phyloP scores from a whole-genome alignment of 2,329 filamentous ascomycete genomes.

The Zopfia rhizophila region DNA sequence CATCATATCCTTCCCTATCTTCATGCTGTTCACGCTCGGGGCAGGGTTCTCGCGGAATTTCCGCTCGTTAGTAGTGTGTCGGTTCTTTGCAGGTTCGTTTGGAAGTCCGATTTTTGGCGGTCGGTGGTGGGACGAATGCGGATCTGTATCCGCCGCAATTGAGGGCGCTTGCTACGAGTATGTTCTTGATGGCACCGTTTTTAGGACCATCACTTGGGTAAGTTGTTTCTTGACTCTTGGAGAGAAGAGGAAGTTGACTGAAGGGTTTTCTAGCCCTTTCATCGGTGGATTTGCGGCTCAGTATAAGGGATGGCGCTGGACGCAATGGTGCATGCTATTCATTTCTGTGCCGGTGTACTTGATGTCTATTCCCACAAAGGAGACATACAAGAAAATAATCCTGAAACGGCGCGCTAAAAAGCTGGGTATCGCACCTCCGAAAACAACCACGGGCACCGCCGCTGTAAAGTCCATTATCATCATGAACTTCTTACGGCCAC shows the following conservation, averaged over 20 bases:
- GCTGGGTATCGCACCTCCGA: slow-evolving; percentile 36
- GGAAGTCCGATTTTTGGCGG: slow-evolving; percentile 66
- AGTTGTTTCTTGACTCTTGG: slow-evolving; percentile 16
- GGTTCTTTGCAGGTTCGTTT: slow-evolving; percentile 79
- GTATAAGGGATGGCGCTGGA: slow-evolving; percentile 59
- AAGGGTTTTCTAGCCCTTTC: slow-evolving; percentile 44
- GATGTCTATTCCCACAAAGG: slow-evolving; percentile 57
- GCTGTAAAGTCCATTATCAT: slow-evolving; percentile 41
- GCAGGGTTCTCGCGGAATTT: slow-evolving; percentile 64
- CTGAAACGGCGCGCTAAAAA: slow-evolving; percentile 51
- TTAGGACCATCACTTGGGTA: slow-evolving; percentile 51
- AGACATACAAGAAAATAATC: slow-evolving; percentile 67
- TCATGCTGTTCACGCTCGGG: slow-evolving; percentile 67
- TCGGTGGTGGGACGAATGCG: slow-evolving; percentile 55
- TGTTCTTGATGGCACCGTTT: slow-evolving; percentile 56
- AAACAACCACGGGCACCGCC: slow-evolving; percentile 12
- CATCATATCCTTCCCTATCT: slow-evolving; percentile 57
- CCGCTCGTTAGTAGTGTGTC: slow-evolving; percentile 62
- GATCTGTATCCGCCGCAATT: slow-evolving; percentile 50
- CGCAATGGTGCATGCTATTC: slow-evolving; percentile 57
- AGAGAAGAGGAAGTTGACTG: slow-evolving; percentile 46
- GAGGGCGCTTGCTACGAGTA: slow-evolving; percentile 46
- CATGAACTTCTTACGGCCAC: slow-evolving; percentile 60
- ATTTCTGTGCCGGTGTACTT: slow-evolving; percentile 51
- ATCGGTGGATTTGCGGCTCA: slow-evolving; percentile 57